A percentile compares a stretch with the other conserved stretches of the same genome.
phyloP scores from a whole-genome alignment of 2,329 filamentous ascomycete species.

The Xylaria sp. region DNA sequence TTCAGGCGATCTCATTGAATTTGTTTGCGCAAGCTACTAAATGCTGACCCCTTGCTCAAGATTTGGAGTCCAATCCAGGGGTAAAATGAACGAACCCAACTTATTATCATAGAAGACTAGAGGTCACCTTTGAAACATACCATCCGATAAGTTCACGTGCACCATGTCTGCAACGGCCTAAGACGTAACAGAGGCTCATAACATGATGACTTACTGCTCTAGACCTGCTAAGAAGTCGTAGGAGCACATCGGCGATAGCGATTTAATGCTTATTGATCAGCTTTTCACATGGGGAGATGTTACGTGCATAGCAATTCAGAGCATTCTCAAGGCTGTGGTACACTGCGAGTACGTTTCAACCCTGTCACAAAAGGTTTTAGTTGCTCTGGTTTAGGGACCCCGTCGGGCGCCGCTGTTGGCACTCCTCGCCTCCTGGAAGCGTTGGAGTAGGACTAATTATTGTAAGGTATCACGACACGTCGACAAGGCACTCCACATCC shows the following conservation, averaged over 20 bases:
- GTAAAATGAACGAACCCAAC: too few species aligned
- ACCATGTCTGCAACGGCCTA: not conserved
- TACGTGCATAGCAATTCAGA: slow-evolving; percentile 12
- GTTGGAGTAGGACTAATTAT: slow-evolving; percentile 12
- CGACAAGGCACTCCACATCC: slow-evolving; percentile 14
- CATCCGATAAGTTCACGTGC: not conserved
- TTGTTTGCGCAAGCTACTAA: not conserved
- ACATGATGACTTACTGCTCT: slow-evolving; percentile 7
- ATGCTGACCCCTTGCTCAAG: not conserved
- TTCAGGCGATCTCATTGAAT: not conserved
- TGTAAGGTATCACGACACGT: slow-evolving; percentile 25
- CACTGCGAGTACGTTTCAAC: slow-evolving; percentile 9
- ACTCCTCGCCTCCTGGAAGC: slow-evolving; percentile 6
- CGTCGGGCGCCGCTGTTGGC: slow-evolving; percentile 1
- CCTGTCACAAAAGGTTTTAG: not conserved
- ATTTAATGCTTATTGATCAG: slow-evolving; percentile 3
- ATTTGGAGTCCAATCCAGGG: too few species aligned
- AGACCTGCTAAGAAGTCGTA: slow-evolving; percentile 1
- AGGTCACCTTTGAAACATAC: not conserved
- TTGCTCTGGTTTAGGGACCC: not conserved
- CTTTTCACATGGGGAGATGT: not conserved
- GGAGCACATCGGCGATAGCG: slow-evolving; percentile 12
- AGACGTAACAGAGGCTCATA: not conserved
- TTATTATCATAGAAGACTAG: not conserved
- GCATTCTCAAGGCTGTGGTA: not conserved